Conservation (phyloP, 2,329 filamentous ascomycete genomes). For the Claviceps pazoutovae region DNA sequence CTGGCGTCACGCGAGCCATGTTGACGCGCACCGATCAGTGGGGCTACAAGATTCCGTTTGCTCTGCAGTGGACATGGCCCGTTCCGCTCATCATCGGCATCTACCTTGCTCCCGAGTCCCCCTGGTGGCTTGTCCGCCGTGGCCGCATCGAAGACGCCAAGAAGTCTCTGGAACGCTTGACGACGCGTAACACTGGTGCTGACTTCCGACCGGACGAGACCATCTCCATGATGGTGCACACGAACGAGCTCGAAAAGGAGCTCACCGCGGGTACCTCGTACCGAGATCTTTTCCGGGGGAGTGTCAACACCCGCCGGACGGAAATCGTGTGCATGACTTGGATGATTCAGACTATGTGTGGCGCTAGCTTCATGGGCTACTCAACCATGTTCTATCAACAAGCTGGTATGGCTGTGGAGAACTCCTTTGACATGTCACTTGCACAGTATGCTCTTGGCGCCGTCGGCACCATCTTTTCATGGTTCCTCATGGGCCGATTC, state of each 20-base stretch:
- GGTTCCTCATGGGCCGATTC: conserved; percentile 28
- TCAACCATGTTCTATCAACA: conserved; percentile 38
- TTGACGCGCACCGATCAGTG: conserved; percentile 23
- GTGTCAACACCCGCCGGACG: conserved; percentile 28
- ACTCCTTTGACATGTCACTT: conserved; percentile 26
- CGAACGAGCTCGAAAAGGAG: conserved; percentile 33
- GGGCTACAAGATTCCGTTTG: conserved; percentile 35
- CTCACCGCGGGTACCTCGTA: conserved; percentile 27
- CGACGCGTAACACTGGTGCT: conserved; percentile 20
- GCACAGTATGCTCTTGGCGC: conserved; percentile 30
- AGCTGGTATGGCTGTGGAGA: conserved; percentile 24
- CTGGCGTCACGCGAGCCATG: conserved; percentile 28
- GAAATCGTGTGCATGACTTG: conserved; percentile 32
- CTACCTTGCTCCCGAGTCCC: conserved; percentile 32
- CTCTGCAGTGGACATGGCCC: conserved; percentile 35
- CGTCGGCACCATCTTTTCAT: conserved; percentile 31
- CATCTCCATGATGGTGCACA: conserved; percentile 37
- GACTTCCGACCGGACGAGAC: conserved; percentile 27
- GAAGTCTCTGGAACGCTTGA: conserved; percentile 24
- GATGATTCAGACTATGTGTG: conserved; percentile 27
- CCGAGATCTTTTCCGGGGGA: conserved; percentile 31
- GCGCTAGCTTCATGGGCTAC: conserved; percentile 38
- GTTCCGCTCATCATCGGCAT: conserved; percentile 28
- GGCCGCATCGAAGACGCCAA: conserved; percentile 26
- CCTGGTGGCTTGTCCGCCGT: conserved; percentile 34